Evolutionary conservation across 1,284 basidiomycete genomes (phyloP).

Genomic region (Heterobasidion occidentale): DNA sequence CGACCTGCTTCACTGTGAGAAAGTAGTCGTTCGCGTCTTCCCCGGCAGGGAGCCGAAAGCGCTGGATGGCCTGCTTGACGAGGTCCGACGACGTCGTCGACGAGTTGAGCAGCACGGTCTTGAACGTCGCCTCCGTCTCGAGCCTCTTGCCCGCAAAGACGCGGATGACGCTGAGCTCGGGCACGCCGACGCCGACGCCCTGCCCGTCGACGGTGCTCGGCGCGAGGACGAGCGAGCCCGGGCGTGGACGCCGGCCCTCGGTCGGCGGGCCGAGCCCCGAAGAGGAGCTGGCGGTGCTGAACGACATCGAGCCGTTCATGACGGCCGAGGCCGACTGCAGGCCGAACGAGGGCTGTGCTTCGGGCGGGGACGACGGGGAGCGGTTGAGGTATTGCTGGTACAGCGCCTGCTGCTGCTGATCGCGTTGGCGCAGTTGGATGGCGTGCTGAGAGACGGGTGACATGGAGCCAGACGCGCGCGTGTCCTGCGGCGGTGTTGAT

Average conservation of each 20-base stretch:
- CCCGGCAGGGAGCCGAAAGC: constrained; percentile 74
- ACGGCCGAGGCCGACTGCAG: constrained; percentile 56
- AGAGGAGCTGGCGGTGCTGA: constrained; percentile 25
- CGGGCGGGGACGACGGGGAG: constrained; percentile 69
- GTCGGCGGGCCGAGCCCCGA: constrained; percentile 34
- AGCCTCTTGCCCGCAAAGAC: constrained; percentile 88
- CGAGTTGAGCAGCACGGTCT: constrained; percentile 89
- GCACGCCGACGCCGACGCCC: constrained; percentile 58
- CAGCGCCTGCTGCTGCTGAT: constrained; percentile 82
- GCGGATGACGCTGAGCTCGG: constrained; percentile 88
- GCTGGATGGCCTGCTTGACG: constrained; percentile 86
- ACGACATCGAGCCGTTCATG: constrained; percentile 35
- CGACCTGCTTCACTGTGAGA: constrained; percentile 88
- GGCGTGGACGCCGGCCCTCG: constrained; percentile 41
- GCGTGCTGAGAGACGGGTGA: constrained; percentile 33
- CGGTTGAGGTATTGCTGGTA: constrained; percentile 85
- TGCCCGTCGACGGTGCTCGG: constrained; percentile 51
- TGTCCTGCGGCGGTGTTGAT: constrained; percentile 4
- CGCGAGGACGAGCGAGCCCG: constrained; percentile 66
- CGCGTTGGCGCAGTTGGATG: constrained; percentile 74
- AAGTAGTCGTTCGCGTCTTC: constrained; percentile 72
- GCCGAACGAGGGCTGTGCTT: constrained; percentile 63
- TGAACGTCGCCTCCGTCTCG: constrained; percentile 93
- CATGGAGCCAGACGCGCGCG: constrained; percentile 2
- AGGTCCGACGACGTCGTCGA: constrained; percentile 81